A percentile compares a stretch with the other conserved stretches of the same genome.
Conservation (phyloP, 441 rosid genomes). For the Theobroma grandiflorum region DNA sequence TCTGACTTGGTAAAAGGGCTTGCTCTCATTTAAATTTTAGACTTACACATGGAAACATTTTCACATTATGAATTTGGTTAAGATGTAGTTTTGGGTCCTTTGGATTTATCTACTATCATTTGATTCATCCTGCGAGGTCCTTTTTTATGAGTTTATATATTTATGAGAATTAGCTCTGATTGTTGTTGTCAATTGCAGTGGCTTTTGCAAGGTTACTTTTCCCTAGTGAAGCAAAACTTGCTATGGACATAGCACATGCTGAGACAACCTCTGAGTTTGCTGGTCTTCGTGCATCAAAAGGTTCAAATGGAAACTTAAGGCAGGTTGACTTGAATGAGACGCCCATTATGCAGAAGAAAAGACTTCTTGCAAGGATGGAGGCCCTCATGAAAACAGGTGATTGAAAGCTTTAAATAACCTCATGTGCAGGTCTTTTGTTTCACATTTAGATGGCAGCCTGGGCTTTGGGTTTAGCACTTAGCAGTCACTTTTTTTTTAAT, state of each 20-base stretch:
- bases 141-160: background rate
- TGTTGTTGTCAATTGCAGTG: constrained; percentile 51
- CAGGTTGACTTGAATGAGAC: constrained; percentile 94
- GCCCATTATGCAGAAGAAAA: constrained; percentile 70
- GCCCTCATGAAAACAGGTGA: constrained; percentile 93
- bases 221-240: constrained; percentile 94
- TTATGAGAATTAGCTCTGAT: constrained; percentile 7
- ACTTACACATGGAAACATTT: background rate
- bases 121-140: constrained; percentile 2
- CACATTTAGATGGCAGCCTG: background rate
- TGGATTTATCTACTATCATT: constrained; percentile 16
- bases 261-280: constrained; percentile 72
- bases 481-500: background rate
- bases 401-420: constrained; percentile 15
- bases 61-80: constrained; percentile 1
- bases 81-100: background rate
- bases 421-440: constrained; percentile 15
- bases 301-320: constrained; percentile 65
- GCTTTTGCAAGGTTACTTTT: constrained; percentile 85
- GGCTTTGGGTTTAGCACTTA: background rate
- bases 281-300: constrained; percentile 64
- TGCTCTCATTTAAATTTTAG: background rate
- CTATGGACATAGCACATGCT: constrained; percentile 86
- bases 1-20: constrained; percentile 13
- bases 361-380: constrained; percentile 74